phyloP scores from a whole-genome alignment of 441 rosid species.

The California macrophylla region DNA sequence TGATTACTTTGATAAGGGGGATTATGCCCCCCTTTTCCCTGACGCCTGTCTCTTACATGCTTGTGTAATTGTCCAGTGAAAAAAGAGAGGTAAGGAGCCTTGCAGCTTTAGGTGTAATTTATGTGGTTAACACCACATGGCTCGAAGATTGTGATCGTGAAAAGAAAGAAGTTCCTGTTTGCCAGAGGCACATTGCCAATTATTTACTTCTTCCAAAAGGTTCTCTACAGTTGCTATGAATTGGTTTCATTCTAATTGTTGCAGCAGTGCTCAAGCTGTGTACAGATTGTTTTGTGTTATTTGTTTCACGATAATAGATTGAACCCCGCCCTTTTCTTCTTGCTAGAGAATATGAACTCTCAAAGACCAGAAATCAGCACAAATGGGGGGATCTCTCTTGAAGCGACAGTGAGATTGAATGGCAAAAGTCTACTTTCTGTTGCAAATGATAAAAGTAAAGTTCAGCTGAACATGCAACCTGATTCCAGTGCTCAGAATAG shows the following conservation, averaged over 20 bases:
- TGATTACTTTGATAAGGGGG: conserved; percentile 4
- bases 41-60: conserved; percentile 10
- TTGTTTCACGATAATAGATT: conserved; percentile 20
- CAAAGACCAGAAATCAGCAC: conserved; percentile 28
- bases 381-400: conserved; percentile 25
- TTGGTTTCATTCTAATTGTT: conserved; percentile 12
- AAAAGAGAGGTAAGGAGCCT: conserved; percentile 71
- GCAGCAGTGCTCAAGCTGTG: conserved; percentile 5
- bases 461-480: conserved; percentile 28
- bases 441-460: conserved; percentile 28
- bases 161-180: conserved; percentile 67
- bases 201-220: conserved; percentile 84
- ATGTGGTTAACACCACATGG: conserved; percentile 77
- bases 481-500: conserved; percentile 31
- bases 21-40: conserved; percentile 10
- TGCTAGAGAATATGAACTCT: conserved; percentile 25
- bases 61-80: conserved; percentile 44
- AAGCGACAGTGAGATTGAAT: conserved; percentile 28
- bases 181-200: conserved; percentile 53
- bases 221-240: conserved; percentile 28
- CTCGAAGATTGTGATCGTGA: conserved; percentile 82
- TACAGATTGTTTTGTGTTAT: conserved; percentile 10
- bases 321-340: conserved; percentile 1
- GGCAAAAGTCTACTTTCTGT: conserved; percentile 26
- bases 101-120: conserved; percentile 78